These are phyloP conservation scores for Eucalyptus erythrocorys DNA, from an alignment of 345 rosid genomes.

Conservation along the genomic window DNA sequence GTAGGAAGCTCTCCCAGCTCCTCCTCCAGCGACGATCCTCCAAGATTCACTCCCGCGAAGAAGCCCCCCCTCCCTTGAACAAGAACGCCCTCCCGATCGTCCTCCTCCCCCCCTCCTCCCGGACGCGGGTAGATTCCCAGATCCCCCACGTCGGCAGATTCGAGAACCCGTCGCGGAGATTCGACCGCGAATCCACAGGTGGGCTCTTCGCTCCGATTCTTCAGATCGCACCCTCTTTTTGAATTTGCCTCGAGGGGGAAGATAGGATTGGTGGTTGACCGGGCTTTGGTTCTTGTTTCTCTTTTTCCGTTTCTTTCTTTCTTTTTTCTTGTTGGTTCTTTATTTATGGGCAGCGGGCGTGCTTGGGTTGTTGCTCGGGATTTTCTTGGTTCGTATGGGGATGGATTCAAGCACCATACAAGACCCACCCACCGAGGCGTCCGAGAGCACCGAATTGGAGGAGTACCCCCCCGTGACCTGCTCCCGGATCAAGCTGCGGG, in stretches of 20 bases:
- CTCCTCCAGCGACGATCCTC: not conserved
- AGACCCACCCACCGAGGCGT: slow-evolving; percentile 3
- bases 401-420: slow-evolving; percentile 7
- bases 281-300: not conserved
- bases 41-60: not conserved
- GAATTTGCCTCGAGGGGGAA: not conserved
- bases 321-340: not conserved
- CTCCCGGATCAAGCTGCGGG: slow-evolving; percentile 48
- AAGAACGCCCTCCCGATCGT: not conserved
- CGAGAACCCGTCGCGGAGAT: not conserved
- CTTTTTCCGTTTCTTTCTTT: rapidly evolving
- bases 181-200: not conserved
- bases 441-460: not conserved
- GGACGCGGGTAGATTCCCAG: not conserved
- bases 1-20: not conserved
- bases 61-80: not conserved
- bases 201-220: not conserved
- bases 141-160: not conserved
- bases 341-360: not conserved
- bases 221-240: not conserved
- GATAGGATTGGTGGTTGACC: not conserved
- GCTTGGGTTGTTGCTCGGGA: not conserved
- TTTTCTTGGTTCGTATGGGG: slow-evolving; percentile 16
- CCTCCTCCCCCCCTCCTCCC: not conserved
- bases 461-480: slow-evolving; percentile 15